Base-by-base conservation (phyloP, 1,139 yeast genomes). In the Tardiomyces digboiensis region DNA sequence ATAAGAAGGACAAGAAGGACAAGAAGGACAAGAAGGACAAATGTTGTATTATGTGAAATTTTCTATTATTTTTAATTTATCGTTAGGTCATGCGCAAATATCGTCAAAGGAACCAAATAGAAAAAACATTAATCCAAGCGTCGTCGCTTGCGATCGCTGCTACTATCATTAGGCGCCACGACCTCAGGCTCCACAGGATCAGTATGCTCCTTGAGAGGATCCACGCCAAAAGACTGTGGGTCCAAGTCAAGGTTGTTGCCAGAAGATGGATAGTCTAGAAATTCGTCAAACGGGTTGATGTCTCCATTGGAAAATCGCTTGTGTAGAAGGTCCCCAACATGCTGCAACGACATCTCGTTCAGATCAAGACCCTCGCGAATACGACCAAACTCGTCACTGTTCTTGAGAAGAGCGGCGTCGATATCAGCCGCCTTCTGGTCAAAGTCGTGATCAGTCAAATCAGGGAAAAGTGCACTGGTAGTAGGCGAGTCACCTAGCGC, bases 281-380 rank as follows among this genome's bases (percentile, higher is more conserved):
- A 26, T 16, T 26, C 33, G 33, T 26, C 33, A 26, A 26, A 26
- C 10, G 33, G 33, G 33, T 26, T 26, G 16, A 13, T 16, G 5
- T n/a, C 16, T n/a, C 14, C 14, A 16, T 26, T 26, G 33, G 16
- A n/a, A 26, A 26, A 26, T 3, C 33, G 33, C 33, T 26, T 26
- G 5, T 52, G 49, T n/a, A 64, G 54, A 64, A 65, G 59, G 36
- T 65, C 65, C 44, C 63, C 64, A 6, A 65, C 62, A 36, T 52
- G 58, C 46, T 62, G 62, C 20, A 65, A 49, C 3, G 64, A 55
- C 29, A 46, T 47, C 20, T 60, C 66, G 40, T 64, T 65, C 21
- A 52, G 41, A 12, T 57, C 60, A 21, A 65, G 47, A 16, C 58
- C 57, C 13, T 49, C 46, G 14, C 57, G 47, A 19, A 63, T 47